phyloP scores from a whole-genome alignment of 345 rosid genomes.

The Corymbia maculata region DNA sequence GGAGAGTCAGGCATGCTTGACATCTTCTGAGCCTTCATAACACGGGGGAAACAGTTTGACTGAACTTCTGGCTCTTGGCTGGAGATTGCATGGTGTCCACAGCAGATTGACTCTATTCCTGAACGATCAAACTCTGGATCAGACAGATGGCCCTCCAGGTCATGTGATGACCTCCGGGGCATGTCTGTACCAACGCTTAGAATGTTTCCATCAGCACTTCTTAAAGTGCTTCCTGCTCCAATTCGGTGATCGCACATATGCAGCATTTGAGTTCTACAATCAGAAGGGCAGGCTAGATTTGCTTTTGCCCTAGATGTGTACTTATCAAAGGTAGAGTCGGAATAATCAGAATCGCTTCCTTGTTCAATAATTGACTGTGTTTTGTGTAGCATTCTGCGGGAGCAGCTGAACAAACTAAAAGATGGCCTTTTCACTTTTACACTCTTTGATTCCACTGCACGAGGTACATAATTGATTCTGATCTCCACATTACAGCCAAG shows the following conservation, averaged over 20 bases:
- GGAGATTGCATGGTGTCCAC: slow-evolving; percentile 1
- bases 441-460: slow-evolving; percentile 34
- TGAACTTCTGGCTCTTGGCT: slow-evolving; percentile 18
- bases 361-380: slow-evolving; percentile 21
- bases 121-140: slow-evolving; percentile 13
- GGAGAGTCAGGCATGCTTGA: slow-evolving; percentile 1
- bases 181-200: slow-evolving; percentile 36
- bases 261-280: slow-evolving; percentile 21
- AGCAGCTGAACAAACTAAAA: slow-evolving; percentile 67
- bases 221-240: slow-evolving; percentile 37
- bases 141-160: slow-evolving; percentile 10
- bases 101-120: slow-evolving; percentile 9
- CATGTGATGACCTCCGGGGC: slow-evolving; percentile 19
- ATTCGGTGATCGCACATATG: slow-evolving; percentile 11
- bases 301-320: slow-evolving; percentile 20
- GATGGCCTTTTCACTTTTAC: slow-evolving; percentile 42
- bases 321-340: slow-evolving; percentile 36
- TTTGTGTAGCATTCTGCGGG: slow-evolving; percentile 46
- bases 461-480: slow-evolving; percentile 48
- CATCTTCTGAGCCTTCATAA: slow-evolving; percentile 19
- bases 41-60: slow-evolving; percentile 31
- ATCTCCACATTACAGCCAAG: slow-evolving; percentile 90
- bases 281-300: slow-evolving; percentile 17
- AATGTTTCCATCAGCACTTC: slow-evolving; percentile 73
- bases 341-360: slow-evolving; percentile 31